Percentiles rank a stretch among this genome's conserved stretches.
Conservation (phyloP, 805 yeast species). For the Wickerhamiella spandovensis region DNA sequence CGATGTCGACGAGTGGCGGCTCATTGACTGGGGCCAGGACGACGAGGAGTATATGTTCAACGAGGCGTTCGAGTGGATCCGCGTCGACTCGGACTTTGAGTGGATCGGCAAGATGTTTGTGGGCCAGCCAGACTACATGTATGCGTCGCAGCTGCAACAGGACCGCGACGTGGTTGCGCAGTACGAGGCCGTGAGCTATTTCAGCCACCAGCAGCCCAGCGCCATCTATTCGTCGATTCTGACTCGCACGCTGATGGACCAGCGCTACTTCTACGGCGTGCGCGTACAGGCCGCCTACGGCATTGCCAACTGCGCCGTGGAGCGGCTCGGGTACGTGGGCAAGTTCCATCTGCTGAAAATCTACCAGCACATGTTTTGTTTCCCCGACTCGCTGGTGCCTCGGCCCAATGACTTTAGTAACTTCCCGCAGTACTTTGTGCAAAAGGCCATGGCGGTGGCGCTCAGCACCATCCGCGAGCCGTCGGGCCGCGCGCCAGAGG, state of each 20-base stretch:
- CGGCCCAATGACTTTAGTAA: conserved; percentile 69
- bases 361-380: conserved; percentile 60
- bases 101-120: conserved; percentile 80
- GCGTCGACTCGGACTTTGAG: conserved; percentile 96
- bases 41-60: conserved; percentile 55
- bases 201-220: conserved; percentile 54
- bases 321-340: conserved; percentile 55
- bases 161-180: conserved; percentile 97
- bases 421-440: conserved; percentile 53
- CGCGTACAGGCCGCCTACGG: conserved; percentile 78
- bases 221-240: conserved; percentile 61
- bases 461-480: conserved; percentile 49
- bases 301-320: conserved; percentile 51
- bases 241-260: conserved; percentile 69
- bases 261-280: conserved; percentile 77
- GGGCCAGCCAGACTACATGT: conserved; percentile 92
- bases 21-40: conserved; percentile 54
- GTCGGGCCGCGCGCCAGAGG: conserved; percentile 46
- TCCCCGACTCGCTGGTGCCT: conserved; percentile 47
- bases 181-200: conserved; percentile 63
- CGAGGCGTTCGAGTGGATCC: conserved; percentile 94
- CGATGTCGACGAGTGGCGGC: conserved; percentile 59
- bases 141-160: conserved; percentile 79
- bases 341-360: conserved; percentile 57
- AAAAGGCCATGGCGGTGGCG: conserved; percentile 52